A percentile compares a stretch with the other conserved stretches of the same genome.
phyloP scores from a whole-genome alignment of 495 filamentous ascomycete species.

The Glonium stellatum region DNA sequence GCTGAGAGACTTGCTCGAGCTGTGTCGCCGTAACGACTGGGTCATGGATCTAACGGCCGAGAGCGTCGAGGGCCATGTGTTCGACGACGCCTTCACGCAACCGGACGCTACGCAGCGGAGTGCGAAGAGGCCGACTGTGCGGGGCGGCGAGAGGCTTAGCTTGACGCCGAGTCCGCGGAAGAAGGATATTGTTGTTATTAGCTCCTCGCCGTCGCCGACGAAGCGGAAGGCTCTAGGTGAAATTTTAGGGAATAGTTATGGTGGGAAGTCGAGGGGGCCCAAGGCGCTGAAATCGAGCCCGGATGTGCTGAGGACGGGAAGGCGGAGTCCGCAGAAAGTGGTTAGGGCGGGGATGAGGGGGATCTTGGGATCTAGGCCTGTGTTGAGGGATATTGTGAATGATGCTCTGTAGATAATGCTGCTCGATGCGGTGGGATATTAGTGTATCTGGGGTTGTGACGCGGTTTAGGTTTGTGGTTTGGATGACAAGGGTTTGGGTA shows the following conservation, averaged over 20 bases:
- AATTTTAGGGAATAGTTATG: slow-evolving; percentile 8
- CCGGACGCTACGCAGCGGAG: slow-evolving; percentile 1
- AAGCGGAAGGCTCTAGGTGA: slow-evolving; percentile 12
- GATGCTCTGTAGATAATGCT: slow-evolving; percentile 29
- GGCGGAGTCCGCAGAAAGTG: slow-evolving; percentile 22
- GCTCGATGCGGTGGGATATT: too few relatives aligned
- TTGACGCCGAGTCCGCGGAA: slow-evolving; percentile 12
- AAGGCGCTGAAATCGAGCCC: not conserved
- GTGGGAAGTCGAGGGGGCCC: not conserved
- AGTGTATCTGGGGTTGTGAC: too few relatives aligned
- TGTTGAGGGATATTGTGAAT: slow-evolving; percentile 51
- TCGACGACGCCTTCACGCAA: slow-evolving; percentile 47
- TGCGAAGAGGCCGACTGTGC: slow-evolving; percentile 1
- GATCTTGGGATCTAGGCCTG: slow-evolving; percentile 40
- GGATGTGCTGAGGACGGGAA: slow-evolving; percentile 1
- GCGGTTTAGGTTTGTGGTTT: too few relatives aligned
- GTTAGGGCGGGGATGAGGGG: slow-evolving; percentile 21
- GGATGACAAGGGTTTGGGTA: too few relatives aligned
- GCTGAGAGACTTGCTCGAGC: slow-evolving; percentile 60
- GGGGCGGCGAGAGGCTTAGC: not conserved
- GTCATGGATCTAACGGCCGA: slow-evolving; percentile 58
- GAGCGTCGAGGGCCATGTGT: slow-evolving; percentile 62
- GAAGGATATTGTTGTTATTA: not conserved
- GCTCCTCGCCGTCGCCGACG: not conserved
- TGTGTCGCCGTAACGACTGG: slow-evolving; percentile 71